These are phyloP conservation scores for Microsporum audouinii DNA, from an alignment of 2,329 filamentous ascomycete genomes.

Conservation along the genomic window DNA sequence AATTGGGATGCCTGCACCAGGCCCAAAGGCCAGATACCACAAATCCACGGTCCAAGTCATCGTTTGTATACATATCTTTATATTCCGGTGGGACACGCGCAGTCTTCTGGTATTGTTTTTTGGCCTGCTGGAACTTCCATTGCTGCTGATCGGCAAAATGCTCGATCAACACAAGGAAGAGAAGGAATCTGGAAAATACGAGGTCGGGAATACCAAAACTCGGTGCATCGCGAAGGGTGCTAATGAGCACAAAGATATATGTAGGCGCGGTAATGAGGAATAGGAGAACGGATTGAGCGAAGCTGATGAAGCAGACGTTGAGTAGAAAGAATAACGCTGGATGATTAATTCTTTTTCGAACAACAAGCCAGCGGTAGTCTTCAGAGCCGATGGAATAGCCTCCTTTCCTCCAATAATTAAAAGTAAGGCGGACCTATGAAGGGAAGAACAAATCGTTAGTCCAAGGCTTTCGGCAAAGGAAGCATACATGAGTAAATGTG, in stretches of 20 bases:
- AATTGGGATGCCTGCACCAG: constrained; percentile 87
- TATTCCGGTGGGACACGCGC: constrained; percentile 54
- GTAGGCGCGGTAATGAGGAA: constrained; percentile 67
- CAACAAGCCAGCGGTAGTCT: constrained; percentile 83
- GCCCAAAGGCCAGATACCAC: constrained; percentile 73
- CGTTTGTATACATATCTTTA: constrained; percentile 46
- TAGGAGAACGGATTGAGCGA: constrained; percentile 71
- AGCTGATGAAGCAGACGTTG: constrained; percentile 80
- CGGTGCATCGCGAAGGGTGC: constrained; percentile 47
- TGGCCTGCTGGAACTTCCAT: constrained; percentile 79
- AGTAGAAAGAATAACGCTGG: constrained; percentile 76
- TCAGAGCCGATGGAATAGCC: constrained; percentile 82
- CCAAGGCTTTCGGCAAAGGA: neutral
- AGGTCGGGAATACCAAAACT: constrained; percentile 49
- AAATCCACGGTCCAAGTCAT: constrained; percentile 83
- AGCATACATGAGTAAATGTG: neutral
- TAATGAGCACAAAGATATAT: constrained; percentile 62
- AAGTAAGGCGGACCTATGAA: constrained; percentile 64
- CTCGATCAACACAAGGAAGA: constrained; percentile 52
- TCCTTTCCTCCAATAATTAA: constrained; percentile 93
- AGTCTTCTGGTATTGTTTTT: constrained; percentile 60
- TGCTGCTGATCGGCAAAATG: constrained; percentile 85
- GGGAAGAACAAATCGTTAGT: neutral
- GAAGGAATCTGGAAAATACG: constrained; percentile 44
- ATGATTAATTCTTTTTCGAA: constrained; percentile 53